phyloP scores from a whole-genome alignment of 805 yeast species.

The Vanderwaltozyma yarrowii region DNA sequence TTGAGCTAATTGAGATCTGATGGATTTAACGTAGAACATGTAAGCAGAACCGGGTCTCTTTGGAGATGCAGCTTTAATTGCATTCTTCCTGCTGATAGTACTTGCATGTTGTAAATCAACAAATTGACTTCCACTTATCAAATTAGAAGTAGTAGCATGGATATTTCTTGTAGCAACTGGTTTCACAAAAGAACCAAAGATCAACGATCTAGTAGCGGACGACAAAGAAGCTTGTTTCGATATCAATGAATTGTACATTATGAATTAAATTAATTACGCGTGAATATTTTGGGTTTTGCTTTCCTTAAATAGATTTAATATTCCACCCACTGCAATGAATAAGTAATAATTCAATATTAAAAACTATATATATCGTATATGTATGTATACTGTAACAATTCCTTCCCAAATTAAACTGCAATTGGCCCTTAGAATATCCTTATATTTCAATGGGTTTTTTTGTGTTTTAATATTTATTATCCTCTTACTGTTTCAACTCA shows the following conservation, averaged over 20 bases:
- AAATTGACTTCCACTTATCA: neutral
- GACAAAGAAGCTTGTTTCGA: neutral
- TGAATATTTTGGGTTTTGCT: neutral
- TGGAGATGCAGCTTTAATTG: constrained; percentile 15
- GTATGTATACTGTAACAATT: too few species aligned
- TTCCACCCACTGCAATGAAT: too few species aligned
- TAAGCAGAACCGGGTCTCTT: constrained; percentile 23
- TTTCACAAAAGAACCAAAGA: neutral
- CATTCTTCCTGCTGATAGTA: constrained; percentile 8
- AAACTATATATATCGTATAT: too few species aligned
- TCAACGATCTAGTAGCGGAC: neutral
- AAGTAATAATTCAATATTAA: too few species aligned
- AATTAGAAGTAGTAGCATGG: neutral
- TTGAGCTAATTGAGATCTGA: constrained; percentile 9
- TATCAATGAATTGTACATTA: neutral
- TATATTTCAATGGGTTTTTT: too few species aligned
- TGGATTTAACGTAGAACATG: constrained; percentile 12
- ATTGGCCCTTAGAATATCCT: too few species aligned
- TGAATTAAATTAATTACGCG: neutral
- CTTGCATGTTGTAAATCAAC: neutral
- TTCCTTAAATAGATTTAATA: neutral
- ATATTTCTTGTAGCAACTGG: neutral
- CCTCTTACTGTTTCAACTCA: too few species aligned
- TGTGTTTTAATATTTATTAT: too few species aligned
- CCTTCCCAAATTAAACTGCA: too few species aligned